Evolutionary conservation across 495 filamentous ascomycete genomes (phyloP).

Genomic region (Podospora pseudopauciseta): DNA sequence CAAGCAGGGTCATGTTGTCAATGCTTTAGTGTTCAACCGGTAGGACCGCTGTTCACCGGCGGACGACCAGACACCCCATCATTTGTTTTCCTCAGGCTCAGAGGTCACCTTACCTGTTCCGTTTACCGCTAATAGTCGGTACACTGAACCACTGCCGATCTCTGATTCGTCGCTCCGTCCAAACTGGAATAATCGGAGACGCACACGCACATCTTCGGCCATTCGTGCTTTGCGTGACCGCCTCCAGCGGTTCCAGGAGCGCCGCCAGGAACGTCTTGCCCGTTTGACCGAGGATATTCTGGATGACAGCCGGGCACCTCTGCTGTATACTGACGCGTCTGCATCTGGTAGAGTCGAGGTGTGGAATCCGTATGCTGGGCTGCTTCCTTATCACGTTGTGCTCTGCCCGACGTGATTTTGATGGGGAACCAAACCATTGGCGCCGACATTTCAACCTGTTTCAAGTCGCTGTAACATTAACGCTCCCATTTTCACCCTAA

Average conservation of each 20-base stretch:
- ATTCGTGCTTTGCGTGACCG: not conserved
- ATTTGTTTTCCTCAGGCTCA: not conserved
- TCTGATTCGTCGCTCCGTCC: not conserved
- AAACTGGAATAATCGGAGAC: not conserved
- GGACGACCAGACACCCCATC: not conserved
- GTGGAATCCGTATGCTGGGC: not conserved
- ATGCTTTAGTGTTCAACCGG: slow-evolving; percentile 66
- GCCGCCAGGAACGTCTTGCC: not conserved
- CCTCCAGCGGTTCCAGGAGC: not conserved
- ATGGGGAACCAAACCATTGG: not conserved
- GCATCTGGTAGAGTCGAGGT: not conserved
- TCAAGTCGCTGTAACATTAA: not conserved
- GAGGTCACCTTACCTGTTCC: not conserved
- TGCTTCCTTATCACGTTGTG: not conserved
- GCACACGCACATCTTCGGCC: not conserved
- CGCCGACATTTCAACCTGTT: not conserved
- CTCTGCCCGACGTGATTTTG: not conserved
- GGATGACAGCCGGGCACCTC: not conserved
- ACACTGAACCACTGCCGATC: not conserved
- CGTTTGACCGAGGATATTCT: not conserved
- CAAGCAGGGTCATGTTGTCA: slow-evolving; percentile 71
- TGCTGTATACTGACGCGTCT: not conserved
- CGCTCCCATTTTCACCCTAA: too few species aligned
- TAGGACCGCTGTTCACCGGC: slow-evolving; percentile 24
- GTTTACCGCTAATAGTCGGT: not conserved